Conservation (phyloP, 768 basidiomycete species). For the Roridomyces roridus region DNA sequence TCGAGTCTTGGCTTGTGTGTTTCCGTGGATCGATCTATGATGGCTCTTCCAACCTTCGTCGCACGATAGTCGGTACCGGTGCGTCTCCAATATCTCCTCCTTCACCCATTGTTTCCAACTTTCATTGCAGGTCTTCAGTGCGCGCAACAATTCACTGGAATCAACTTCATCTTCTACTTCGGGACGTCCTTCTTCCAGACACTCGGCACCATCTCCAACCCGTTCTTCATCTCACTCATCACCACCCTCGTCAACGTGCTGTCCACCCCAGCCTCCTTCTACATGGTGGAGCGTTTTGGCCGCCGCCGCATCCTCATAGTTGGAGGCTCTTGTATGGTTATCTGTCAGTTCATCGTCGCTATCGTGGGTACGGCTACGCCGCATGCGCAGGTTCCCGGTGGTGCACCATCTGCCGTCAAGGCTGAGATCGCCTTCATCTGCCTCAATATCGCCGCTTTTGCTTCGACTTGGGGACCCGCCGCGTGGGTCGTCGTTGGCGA, state of each 20-base stretch:
- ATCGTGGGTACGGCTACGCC: constrained; percentile 60
- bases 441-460: constrained; percentile 47
- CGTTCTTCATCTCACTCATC: constrained; percentile 70
- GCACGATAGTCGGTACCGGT: constrained; percentile 77
- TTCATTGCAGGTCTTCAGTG: constrained; percentile 3
- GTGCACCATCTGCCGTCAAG: constrained; percentile 52
- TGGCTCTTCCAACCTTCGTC: constrained; percentile 28
- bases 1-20: constrained; percentile 52
- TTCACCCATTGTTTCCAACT: background rate
- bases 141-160: constrained; percentile 78
- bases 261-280: constrained; percentile 79
- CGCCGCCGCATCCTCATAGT: constrained; percentile 66
- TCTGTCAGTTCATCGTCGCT: constrained; percentile 74
- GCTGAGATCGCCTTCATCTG: constrained; percentile 64
- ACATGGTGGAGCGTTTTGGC: constrained; percentile 68
- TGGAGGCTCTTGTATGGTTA: constrained; percentile 68
- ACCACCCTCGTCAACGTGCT: constrained; percentile 79
- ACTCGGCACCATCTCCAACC: constrained; percentile 56
- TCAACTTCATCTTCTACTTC: constrained; percentile 76
- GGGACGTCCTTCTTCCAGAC: constrained; percentile 71
- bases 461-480: constrained; percentile 58
- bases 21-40: constrained; percentile 47
- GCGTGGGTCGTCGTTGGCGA: constrained; percentile 35
- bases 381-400: constrained; percentile 41
- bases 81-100: background rate